These are phyloP conservation scores for Talaromyces albobiverticillius DNA, from an alignment of 2,329 filamentous ascomycete genomes.

Conservation along the genomic window DNA sequence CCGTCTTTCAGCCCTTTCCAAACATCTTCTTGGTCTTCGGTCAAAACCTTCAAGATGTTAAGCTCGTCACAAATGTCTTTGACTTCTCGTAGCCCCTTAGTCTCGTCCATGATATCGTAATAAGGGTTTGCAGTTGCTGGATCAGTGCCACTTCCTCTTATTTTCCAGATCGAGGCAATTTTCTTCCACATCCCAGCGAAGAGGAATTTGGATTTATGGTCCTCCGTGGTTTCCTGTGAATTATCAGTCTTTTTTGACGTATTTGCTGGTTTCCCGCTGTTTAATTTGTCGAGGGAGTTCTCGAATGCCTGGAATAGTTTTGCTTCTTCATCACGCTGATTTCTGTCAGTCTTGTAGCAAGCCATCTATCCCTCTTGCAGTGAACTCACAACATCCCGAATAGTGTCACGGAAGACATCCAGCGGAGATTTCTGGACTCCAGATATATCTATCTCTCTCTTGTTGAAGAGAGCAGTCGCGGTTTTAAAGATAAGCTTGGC, in stretches of 20 bases:
- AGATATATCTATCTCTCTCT: not conserved
- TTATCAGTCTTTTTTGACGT: not conserved
- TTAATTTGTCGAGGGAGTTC: not conserved
- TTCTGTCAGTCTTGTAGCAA: not conserved
- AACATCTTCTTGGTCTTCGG: slow-evolving; percentile 16
- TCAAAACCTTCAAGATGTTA: slow-evolving; percentile 19
- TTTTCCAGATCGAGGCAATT: not conserved
- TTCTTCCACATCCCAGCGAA: not conserved
- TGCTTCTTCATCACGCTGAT: slow-evolving; percentile 6
- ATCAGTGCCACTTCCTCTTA: not conserved
- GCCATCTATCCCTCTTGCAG: not conserved
- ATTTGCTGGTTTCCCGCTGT: not conserved
- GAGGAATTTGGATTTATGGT: not conserved
- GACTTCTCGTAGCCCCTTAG: slow-evolving; percentile 17
- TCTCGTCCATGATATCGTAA: slow-evolving; percentile 14
- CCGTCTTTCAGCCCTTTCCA: slow-evolving; percentile 10
- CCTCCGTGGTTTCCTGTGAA: not conserved
- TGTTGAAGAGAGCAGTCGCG: slow-evolving; percentile 7
- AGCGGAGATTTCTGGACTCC: slow-evolving; percentile 6
- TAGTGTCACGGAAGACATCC: slow-evolving; percentile 16
- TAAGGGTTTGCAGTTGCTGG: slow-evolving; percentile 8
- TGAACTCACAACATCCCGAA: slow-evolving; percentile 12
- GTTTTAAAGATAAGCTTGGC: slow-evolving; percentile 13
- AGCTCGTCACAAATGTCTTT: slow-evolving; percentile 25
- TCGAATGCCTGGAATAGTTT: slow-evolving; percentile 6